Evolutionary conservation across 139 green algal species (phyloP), one percentile per base, ranked within the genome.

Genomic region (Diplosphaera chodatii): DNA sequence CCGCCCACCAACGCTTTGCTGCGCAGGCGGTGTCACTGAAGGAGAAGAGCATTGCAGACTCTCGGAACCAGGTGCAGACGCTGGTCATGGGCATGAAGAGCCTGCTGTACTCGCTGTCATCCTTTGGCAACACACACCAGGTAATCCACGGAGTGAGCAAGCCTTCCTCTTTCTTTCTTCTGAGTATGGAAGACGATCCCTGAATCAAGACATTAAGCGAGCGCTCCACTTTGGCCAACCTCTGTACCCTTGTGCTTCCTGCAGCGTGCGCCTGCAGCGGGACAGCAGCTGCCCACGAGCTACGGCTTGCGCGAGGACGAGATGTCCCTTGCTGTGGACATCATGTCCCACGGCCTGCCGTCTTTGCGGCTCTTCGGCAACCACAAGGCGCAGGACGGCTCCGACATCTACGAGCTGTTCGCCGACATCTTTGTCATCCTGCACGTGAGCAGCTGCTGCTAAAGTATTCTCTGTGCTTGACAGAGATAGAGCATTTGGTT

Each of bases 351-450:
- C 21, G 72, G 73, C 16, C 63, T 87, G 31, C 69, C 68, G 37
- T 71, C 72, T 21, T 66, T 86, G 22, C 64, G 74, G 59, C 40
- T 75, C 5, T 78, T 75, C 40, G 40, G 68, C 41, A 29, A 23
- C 23, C 48, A 59, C 16, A 59, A 59, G 48, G 48, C 48, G 16
- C 13, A 10, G 3, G 48, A 59, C 22, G 66, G 64, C 56, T 77
- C 77, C 64, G 80, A 93, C 40, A 82, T 90, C 40, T 86, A 87
- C 32, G 85, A 93, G 69, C 81, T 87, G 68, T 94, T 93, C 73
- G 87, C 87, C 18, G 85, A 91, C 41, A 84, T 94, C 27, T 95
- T 96, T 74, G 86, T 75, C 2, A 84, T 93, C 5, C 80, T 98
- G 30, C 68, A 78, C 63, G 79, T 84, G 29, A 37, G 56, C 2